Evolutionary conservation across 192 early-diverging fungal species (phyloP), one percentile per base, ranked within the genome.

Genomic region (Anaeromyces robustus): DNA sequence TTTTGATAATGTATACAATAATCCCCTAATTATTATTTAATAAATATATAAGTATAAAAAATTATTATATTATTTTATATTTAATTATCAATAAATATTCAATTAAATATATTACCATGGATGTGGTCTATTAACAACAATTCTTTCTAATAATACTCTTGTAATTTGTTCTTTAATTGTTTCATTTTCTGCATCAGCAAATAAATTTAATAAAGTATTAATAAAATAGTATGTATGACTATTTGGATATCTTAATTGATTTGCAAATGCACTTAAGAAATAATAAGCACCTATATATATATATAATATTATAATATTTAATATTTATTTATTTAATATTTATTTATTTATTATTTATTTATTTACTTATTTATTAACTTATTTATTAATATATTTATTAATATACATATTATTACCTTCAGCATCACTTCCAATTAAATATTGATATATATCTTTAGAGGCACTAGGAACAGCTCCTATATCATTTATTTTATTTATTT

Each of bases 211-310:
- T 34, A 99, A 85, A 29, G 95, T 89, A 81, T 92, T 92, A 84
- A 94, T 96, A 85, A 96, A 98, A 83, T 96, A 95, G 82, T 95
- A 93, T 19, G 97, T 99, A 83, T 99, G 97, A 41, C 92, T 92
- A 86, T 96, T 97, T n/a, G 97, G 96, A 87, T 94, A 97, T 81
- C 97, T 91, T 84, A 99, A 89, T 85, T 98, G 97, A 86, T 98
- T 97, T 77, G 95, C 95, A 83, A 99, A 94, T 12, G 94, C 95
- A 81, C 89, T 95, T 79, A 98, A 85, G 80, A 98, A 88, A 79
- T 95, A 83, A 83, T 98, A 97, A n/a, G 95, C 91, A 18, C 94
- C 92, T 88, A 84, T 85, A 22, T 83, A 82, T 34, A 79, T 79
- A 79, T 78, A 1, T 77, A 30, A 30, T 28, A 79, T n/a, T n/a